Base-by-base conservation (phyloP, 805 yeast species). In the Jamesozyma lodderae region DNA sequence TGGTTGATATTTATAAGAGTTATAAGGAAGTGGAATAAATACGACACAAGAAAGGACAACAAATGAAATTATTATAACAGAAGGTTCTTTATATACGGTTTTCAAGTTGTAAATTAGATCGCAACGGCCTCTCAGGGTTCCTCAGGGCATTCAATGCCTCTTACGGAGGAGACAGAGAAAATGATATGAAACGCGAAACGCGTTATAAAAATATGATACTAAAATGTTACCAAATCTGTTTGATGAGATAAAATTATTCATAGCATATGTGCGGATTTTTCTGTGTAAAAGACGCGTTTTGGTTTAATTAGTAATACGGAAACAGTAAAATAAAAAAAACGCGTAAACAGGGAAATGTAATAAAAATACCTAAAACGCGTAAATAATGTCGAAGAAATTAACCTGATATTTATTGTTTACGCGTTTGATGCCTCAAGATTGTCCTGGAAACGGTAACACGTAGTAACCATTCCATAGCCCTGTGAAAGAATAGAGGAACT, bases 141-240 rank as follows among this genome's bases (percentile, higher is more conserved):
- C n/a, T n/a, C n/a, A n/a, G n/a, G n/a, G n/a, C n/a, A n/a, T n/a
- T n/a, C n/a, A n/a, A n/a, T n/a, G n/a, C n/a, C n/a, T n/a, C n/a
- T n/a, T 10, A 22, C 24, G 10, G 24, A 22, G 24, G 10, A 22
- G 7, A 22, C 11, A 11, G 24, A 22, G 32, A n/a, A 29, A 29
- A 18, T 4, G 18, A 30, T 11, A 30, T 13, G 22, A 27, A 36
- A 38, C 44, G 33, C 46, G 44, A 42, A 42, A 45, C 48, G 43
- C 46, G 48, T 41, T n/a, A n/a, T n/a, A 40, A 44, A 38, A 27
- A 32, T 13, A 28, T 11, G 11, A 18, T 6, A 19, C 19, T 31
- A 31, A 7, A 7, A 6, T 29, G 5, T 29, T 29, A 14, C 13
- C 13, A 9, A 9, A 26, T n/a, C 7, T 22, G 10, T 22, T 22